Evolutionary conservation across 805 yeast genomes (phyloP).

Genomic region (Candida loeiensis): DNA sequence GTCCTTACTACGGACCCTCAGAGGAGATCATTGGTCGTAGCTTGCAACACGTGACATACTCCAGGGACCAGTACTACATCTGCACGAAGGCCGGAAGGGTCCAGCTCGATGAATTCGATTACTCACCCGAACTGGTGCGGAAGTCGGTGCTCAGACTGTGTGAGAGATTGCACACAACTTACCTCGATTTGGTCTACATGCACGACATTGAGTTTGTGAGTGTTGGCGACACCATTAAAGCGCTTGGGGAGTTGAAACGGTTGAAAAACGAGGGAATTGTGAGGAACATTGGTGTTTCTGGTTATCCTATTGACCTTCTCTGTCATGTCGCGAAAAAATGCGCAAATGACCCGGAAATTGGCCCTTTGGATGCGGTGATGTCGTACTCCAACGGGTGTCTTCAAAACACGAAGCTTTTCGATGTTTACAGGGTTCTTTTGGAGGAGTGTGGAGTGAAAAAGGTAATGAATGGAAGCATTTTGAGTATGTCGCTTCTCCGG

Average conservation of each 20-base stretch:
- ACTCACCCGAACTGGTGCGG: conserved; percentile 56
- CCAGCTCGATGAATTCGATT: conserved; percentile 67
- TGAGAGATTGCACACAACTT: conserved; percentile 58
- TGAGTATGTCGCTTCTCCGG: conserved; percentile 82
- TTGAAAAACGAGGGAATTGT: conserved; percentile 65
- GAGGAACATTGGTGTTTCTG: conserved; percentile 71
- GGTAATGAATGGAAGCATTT: conserved; percentile 78
- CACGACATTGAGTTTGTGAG: conserved; percentile 87
- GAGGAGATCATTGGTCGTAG: conserved; percentile 73
- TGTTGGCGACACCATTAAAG: conserved; percentile 52
- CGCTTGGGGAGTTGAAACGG: conserved; percentile 55
- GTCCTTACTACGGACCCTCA: conserved; percentile 91
- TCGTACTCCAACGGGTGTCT: conserved; percentile 80
- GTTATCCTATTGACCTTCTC: conserved; percentile 77
- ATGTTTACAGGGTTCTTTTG: conserved; percentile 47
- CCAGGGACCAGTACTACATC: conserved; percentile 63
- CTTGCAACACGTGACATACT: conserved; percentile 33
- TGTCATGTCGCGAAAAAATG: conserved; percentile 47
- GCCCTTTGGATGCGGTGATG: conserved; percentile 69
- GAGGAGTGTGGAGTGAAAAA: conserved; percentile 51
- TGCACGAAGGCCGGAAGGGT: conserved; percentile 88
- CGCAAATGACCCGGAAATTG: conserved; percentile 40
- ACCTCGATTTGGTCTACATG: conserved; percentile 77
- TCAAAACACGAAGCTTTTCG: conserved; percentile 60
- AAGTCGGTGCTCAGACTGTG: conserved; percentile 65